Evolutionary conservation across 2,329 filamentous ascomycete genomes (phyloP).

Genomic region (Colletotrichum sp.): DNA sequence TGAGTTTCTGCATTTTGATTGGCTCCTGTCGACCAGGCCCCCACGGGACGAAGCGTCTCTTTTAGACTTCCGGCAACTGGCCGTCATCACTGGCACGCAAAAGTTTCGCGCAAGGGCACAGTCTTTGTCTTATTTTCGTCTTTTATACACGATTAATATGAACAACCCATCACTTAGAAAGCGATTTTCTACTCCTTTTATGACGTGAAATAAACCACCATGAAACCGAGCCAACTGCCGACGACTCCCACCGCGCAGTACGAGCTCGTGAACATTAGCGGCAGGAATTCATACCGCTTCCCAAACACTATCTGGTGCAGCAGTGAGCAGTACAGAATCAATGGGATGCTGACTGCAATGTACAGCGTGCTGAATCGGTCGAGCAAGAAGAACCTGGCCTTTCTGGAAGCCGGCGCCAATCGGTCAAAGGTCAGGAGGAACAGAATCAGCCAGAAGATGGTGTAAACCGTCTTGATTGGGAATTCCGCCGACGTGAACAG

Average conservation of each 20-base stretch:
- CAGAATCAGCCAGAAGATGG: slow-evolving; percentile 86
- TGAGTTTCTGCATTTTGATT: slow-evolving; percentile 10
- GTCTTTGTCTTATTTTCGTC: background rate
- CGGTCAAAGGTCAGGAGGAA: slow-evolving; percentile 89
- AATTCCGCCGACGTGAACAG: slow-evolving; percentile 93
- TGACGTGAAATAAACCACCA: slow-evolving; percentile 84
- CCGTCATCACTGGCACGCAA: slow-evolving; percentile 8
- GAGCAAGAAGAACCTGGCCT: slow-evolving; percentile 84
- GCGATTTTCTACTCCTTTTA: slow-evolving; percentile 31
- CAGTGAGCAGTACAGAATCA: slow-evolving; percentile 88
- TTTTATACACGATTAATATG: background rate
- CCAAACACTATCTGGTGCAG: slow-evolving; percentile 86
- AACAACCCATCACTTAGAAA: background rate
- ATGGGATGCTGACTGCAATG: slow-evolving; percentile 85
- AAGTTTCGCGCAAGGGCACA: background rate
- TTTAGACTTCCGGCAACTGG: slow-evolving; percentile 16
- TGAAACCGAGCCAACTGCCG: slow-evolving; percentile 93
- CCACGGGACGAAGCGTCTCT: slow-evolving; percentile 16
- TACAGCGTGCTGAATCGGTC: slow-evolving; percentile 92
- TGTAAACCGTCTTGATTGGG: slow-evolving; percentile 92
- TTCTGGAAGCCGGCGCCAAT: slow-evolving; percentile 81
- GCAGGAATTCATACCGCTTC: slow-evolving; percentile 83
- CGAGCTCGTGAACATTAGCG: slow-evolving; percentile 95
- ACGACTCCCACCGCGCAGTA: slow-evolving; percentile 95
- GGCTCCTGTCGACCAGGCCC: background rate